These are phyloP conservation scores for Mortierella sp. DNA, from an alignment of 371 early-diverging fungal species.

Conservation along the genomic window DNA sequence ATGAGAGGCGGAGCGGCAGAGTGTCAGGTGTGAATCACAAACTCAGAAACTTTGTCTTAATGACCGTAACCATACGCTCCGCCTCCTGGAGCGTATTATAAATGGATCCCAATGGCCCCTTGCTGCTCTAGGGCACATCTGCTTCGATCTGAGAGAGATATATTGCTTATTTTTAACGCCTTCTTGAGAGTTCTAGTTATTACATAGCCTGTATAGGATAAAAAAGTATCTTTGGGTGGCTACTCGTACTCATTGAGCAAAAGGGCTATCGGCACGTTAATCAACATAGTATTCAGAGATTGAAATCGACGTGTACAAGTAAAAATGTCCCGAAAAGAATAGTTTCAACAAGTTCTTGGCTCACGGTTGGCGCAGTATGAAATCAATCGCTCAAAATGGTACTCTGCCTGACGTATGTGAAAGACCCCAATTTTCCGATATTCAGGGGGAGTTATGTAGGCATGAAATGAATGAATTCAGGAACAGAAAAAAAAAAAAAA, in stretches of 20 bases:
- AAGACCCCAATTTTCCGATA: too few relatives aligned
- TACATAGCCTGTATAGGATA: too few relatives aligned
- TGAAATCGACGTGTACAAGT: neutral
- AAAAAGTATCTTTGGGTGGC: neutral
- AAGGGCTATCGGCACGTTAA: neutral
- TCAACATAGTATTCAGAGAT: neutral
- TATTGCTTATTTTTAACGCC: too few relatives aligned
- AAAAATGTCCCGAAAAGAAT: too few relatives aligned
- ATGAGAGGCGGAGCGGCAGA: conserved; percentile 1
- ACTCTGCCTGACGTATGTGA: neutral
- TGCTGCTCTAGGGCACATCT: too few relatives aligned
- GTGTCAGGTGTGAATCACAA: neutral
- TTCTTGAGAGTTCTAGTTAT: too few relatives aligned
- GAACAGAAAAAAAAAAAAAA: neutral
- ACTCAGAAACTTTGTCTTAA: neutral
- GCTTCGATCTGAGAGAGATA: neutral
- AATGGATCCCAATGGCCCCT: too few relatives aligned
- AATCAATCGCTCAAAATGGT: neutral
- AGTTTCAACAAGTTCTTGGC: neutral
- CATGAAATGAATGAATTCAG: neutral
- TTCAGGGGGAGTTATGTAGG: too few relatives aligned
- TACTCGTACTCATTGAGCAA: neutral
- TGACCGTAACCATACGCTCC: neutral
- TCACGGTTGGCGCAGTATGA: neutral
- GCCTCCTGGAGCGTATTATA: neutral